A percentile compares a stretch with the other conserved stretches of the same genome.
Conservation (phyloP, 2,329 filamentous ascomycete species). For the Colletotrichum chrysophilum region DNA sequence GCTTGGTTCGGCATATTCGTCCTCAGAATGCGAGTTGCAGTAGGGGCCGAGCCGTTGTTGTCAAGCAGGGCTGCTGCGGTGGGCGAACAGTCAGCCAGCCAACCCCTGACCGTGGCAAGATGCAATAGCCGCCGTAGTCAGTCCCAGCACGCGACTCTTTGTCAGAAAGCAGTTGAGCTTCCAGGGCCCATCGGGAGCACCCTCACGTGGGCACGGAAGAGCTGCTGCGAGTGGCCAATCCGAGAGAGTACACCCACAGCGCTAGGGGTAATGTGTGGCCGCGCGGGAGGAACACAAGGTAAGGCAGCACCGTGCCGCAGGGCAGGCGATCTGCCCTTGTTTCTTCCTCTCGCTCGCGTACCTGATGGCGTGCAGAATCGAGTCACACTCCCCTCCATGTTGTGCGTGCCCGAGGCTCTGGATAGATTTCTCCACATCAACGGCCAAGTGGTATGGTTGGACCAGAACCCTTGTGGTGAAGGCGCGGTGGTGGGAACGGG, state of each 20-base stretch:
- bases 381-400: slow-evolving; percentile 9
- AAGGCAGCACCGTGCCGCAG: neutral
- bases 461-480: neutral
- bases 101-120: neutral
- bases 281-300: neutral
- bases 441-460: neutral
- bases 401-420: neutral
- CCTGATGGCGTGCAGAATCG: neutral
- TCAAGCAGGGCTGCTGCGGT: neutral
- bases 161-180: neutral
- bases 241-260: neutral
- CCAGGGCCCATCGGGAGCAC: neutral
- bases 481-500: neutral
- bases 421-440: neutral
- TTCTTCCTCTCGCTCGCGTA: neutral
- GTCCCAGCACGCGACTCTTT: neutral
- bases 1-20: neutral
- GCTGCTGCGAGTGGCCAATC: neutral
- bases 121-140: neutral
- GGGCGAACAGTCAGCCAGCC: neutral
- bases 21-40: neutral
- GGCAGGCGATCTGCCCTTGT: neutral
- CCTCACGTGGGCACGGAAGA: neutral
- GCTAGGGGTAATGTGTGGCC: neutral
- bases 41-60: too few relatives aligned